Conservation (phyloP, 148 eudicot genomes). For the Cornus controversa region DNA sequence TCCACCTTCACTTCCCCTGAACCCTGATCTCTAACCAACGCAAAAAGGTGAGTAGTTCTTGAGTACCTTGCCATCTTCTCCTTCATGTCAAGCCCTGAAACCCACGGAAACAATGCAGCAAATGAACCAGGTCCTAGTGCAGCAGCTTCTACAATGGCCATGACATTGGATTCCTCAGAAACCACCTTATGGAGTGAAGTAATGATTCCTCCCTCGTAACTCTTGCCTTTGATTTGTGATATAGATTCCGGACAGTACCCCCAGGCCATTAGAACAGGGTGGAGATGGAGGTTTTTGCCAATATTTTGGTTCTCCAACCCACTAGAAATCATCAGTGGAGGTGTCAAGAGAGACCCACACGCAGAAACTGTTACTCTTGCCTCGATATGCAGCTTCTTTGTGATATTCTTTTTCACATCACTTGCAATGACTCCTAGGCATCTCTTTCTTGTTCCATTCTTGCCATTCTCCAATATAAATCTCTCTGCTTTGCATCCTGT, state of each 20-base stretch:
- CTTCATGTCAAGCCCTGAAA: conserved; percentile 70
- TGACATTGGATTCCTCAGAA: conserved; percentile 40
- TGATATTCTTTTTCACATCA: conserved; percentile 29
- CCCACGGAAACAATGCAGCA: conserved; percentile 62
- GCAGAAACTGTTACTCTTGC: conserved; percentile 66
- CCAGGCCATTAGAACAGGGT: conserved; percentile 69
- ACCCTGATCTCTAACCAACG: conserved; percentile 57
- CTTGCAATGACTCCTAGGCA: conserved; percentile 65
- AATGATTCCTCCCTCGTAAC: conserved; percentile 76
- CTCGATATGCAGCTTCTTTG: conserved; percentile 59
- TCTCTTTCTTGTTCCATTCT: conserved; percentile 30
- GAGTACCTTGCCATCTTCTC: conserved; percentile 56
- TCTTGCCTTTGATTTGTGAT: conserved; percentile 39
- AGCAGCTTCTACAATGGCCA: conserved; percentile 62
- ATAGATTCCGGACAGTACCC: conserved; percentile 74
- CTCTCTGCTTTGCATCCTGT: conserved; percentile 68
- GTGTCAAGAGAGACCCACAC: conserved; percentile 73
- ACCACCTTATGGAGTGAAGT: conserved; percentile 71
- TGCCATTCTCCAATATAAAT: conserved; percentile 30
- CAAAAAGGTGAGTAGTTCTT: conserved; percentile 63
- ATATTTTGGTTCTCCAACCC: conserved; percentile 65
- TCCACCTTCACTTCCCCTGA: conserved; percentile 61
- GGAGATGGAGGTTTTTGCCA: conserved; percentile 79
- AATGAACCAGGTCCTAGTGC: conserved; percentile 60
- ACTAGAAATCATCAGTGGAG: conserved; percentile 68